Evolutionary conservation across 129 eudicot species (phyloP), one percentile per base, ranked within the genome.

Genomic region (Gnaphalium uliginosum): DNA sequence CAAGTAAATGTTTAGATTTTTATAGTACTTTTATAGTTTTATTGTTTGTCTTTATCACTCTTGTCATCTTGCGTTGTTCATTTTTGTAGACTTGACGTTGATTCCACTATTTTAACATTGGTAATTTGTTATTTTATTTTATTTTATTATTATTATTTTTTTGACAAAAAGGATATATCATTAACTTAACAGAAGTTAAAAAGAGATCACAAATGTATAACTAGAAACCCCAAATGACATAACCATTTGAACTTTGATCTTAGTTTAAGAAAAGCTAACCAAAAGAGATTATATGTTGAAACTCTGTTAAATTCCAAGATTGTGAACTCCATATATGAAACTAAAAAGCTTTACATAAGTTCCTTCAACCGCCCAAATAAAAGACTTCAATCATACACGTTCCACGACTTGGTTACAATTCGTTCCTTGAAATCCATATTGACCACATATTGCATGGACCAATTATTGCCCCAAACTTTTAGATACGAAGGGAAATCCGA

Each of bases 1-100:
- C 62, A 50, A 71, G 75, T 37, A 71, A 71, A 37, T 71, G 75
- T n/a, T 51, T 54, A 14, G 19, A 19, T 29, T 71, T 71, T 71
- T 25, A 5, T 11, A 2, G 64, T 10, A 21, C 26, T 58, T 57
- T 70, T 9, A n/a, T 58, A n/a, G n/a, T 29, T 29, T 29, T 29
- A 29, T 29, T n/a, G n/a, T 53, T 27, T 54, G 39, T 33, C 8
- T 33, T 33, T 54, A 54, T 22, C 24, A 54, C 2, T 18, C 23
- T 53, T 53, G 23, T 6, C n/a, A 17, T 8, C 8, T 33, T 33
- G 22, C 3, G 10, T n/a, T 53, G 1, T 8, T 17, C 22, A 53
- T 53, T 18, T 54, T 54, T 18, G 60, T 32, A 33, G 8, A 33
- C 1, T 33, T 33, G 37, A 33, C 0, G 37, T 6, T 33, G 37